Conservation (phyloP, 306 rosid genomes). For the Sicyos edulis region DNA sequence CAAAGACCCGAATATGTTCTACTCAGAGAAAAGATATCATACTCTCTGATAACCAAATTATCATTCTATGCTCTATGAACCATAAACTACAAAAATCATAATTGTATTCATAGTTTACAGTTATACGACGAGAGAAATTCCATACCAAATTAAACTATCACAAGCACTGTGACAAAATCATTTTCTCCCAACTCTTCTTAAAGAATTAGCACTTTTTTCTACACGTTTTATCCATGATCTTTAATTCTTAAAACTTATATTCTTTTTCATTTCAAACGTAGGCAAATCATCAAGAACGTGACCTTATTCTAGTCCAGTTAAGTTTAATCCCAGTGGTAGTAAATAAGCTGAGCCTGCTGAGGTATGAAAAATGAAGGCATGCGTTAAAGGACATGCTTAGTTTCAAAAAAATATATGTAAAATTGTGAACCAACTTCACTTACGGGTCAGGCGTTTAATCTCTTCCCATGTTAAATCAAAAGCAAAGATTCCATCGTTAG, state of each 20-base stretch:
- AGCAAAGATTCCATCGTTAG: conserved; percentile 58
- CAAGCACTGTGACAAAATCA: neutral
- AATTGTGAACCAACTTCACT: conserved; percentile 35
- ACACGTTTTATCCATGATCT: conserved; percentile 1
- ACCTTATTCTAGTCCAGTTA: neutral
- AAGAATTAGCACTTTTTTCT: neutral
- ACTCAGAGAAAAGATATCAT: neutral
- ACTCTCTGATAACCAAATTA: conserved; percentile 11
- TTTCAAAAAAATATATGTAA: neutral
- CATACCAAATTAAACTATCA: neutral
- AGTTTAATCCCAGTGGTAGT: conserved; percentile 3
- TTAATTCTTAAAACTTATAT: neutral
- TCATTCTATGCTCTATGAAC: neutral
- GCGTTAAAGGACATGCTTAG: neutral
- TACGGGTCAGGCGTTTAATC: conserved; percentile 55
- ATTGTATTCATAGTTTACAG: neutral
- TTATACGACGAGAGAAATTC: neutral
- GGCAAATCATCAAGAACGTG: neutral
- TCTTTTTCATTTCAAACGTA: conserved; percentile 3
- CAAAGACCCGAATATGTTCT: neutral
- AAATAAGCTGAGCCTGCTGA: neutral
- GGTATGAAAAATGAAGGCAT: neutral
- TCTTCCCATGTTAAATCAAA: conserved; percentile 62
- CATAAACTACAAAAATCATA: neutral
- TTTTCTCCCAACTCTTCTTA: conserved; percentile 8